phyloP scores from a whole-genome alignment of 768 basidiomycete species.

The Rossbeevera mucosa region DNA sequence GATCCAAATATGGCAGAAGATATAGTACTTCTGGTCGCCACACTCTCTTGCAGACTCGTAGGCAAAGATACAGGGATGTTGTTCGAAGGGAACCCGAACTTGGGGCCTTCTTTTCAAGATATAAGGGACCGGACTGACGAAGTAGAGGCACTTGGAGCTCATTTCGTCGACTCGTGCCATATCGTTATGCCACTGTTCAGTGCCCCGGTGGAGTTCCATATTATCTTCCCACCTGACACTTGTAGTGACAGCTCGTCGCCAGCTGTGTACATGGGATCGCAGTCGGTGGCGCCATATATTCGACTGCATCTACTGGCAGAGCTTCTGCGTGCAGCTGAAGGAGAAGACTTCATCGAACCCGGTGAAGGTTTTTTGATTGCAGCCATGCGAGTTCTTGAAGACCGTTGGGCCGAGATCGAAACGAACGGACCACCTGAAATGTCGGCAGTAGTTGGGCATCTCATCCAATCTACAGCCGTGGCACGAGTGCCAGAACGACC shows the following conservation, averaged over 20 bases:
- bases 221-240: constrained; percentile 46
- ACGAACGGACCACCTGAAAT: constrained; percentile 74
- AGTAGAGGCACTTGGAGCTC: constrained; percentile 54
- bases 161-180: constrained; percentile 41
- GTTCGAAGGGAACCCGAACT: constrained; percentile 33
- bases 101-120: constrained; percentile 10
- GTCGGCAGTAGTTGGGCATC: constrained; percentile 50
- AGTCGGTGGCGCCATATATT: constrained; percentile 69
- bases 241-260: constrained; percentile 46
- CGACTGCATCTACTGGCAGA: constrained; percentile 74
- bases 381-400: constrained; percentile 65
- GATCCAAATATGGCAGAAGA: constrained; percentile 38
- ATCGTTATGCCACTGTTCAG: constrained; percentile 61
- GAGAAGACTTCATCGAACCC: constrained; percentile 51
- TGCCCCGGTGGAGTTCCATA: constrained; percentile 60
- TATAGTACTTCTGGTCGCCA: constrained; percentile 52
- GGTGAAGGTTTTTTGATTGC: constrained; percentile 74
- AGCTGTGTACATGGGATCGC: constrained; percentile 72
- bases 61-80: constrained; percentile 36
- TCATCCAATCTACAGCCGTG: constrained; percentile 11
- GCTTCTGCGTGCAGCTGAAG: constrained; percentile 54
- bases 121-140: constrained; percentile 34
- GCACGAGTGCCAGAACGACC: constrained; percentile 16
- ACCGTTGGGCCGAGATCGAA: constrained; percentile 62
- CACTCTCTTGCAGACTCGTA: constrained; percentile 51